phyloP scores from a whole-genome alignment of 768 basidiomycete species.

The Nidula microcarpa region DNA sequence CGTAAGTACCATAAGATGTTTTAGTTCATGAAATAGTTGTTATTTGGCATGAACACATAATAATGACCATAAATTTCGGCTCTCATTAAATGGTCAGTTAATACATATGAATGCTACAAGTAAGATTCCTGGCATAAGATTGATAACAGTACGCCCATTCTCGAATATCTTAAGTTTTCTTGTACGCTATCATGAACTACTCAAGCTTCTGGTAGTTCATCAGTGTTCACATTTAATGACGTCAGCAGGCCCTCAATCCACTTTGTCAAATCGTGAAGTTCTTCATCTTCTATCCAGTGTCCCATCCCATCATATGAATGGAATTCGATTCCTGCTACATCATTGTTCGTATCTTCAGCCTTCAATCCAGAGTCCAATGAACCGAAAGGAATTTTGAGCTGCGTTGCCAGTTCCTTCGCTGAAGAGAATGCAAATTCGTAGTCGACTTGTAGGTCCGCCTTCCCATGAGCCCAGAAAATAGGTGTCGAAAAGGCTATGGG shows the following conservation, averaged over 20 bases:
- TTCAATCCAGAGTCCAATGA: not conserved
- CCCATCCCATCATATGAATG: conserved; percentile 19
- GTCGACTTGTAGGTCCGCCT: conserved; percentile 53
- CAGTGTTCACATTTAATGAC: too few relatives aligned
- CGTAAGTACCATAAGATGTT: too few relatives aligned
- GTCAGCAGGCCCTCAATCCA: conserved; percentile 13
- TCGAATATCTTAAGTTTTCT: too few relatives aligned
- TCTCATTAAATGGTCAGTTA: too few relatives aligned
- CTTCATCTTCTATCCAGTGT: conserved; percentile 20
- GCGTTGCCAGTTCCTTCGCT: conserved; percentile 41
- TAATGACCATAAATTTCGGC: too few relatives aligned
- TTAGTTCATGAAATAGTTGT: too few relatives aligned
- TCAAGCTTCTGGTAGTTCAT: too few relatives aligned
- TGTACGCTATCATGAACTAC: too few relatives aligned
- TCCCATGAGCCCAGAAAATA: conserved; percentile 78
- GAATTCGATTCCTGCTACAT: conserved; percentile 17
- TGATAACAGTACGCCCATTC: too few relatives aligned
- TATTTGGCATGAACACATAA: too few relatives aligned
- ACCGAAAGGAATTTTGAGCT: conserved; percentile 38
- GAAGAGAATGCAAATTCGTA: conserved; percentile 44
- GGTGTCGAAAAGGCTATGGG: conserved; percentile 47
- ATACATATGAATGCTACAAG: too few relatives aligned
- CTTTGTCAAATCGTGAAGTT: conserved; percentile 19
- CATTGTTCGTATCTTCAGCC: conserved; percentile 3
- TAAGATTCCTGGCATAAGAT: too few relatives aligned